Percentiles rank a stretch among this genome's conserved stretches.
phyloP scores from a whole-genome alignment of 352 stramenopile species.

The Pythium biforme region DNA sequence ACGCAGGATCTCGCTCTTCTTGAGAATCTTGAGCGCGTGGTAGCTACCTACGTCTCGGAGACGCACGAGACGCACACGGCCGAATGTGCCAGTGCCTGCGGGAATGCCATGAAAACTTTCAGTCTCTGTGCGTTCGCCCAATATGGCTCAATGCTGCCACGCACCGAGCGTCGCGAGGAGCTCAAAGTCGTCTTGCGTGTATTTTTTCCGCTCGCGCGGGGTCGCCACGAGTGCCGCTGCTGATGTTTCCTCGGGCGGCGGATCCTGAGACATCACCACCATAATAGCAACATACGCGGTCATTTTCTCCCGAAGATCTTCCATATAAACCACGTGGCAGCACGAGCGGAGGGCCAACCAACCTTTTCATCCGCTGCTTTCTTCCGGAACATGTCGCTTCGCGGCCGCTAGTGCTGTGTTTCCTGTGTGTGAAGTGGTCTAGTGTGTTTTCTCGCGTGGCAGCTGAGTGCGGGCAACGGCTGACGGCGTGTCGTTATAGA shows the following conservation, averaged over 20 bases:
- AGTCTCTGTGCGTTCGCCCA: no score
- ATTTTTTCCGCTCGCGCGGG: slow-evolving; percentile 37
- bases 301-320: slow-evolving; percentile 3
- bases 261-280: slow-evolving; percentile 39
- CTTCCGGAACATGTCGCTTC: slow-evolving; percentile 37
- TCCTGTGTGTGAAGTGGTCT: neutral
- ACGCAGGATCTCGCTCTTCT: slow-evolving; percentile 95
- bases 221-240: slow-evolving; percentile 39
- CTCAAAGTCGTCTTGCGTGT: slow-evolving; percentile 72
- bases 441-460: neutral
- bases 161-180: slow-evolving; percentile 68
- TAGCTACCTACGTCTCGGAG: slow-evolving; percentile 80
- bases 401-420: neutral
- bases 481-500: neutral
- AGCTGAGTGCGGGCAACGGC: neutral
- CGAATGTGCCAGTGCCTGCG: slow-evolving; percentile 96
- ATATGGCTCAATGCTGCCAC: slow-evolving; percentile 55
- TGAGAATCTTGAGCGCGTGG: slow-evolving; percentile 96
- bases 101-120: neutral
- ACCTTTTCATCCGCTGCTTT: slow-evolving; percentile 43
- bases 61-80: slow-evolving; percentile 93
- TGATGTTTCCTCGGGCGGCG: slow-evolving; percentile 48
- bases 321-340: slow-evolving; percentile 15
- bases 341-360: neutral
- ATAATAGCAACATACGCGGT: neutral